Evolutionary conservation across 805 yeast genomes (phyloP).

Genomic region (Candida sonorensis): DNA sequence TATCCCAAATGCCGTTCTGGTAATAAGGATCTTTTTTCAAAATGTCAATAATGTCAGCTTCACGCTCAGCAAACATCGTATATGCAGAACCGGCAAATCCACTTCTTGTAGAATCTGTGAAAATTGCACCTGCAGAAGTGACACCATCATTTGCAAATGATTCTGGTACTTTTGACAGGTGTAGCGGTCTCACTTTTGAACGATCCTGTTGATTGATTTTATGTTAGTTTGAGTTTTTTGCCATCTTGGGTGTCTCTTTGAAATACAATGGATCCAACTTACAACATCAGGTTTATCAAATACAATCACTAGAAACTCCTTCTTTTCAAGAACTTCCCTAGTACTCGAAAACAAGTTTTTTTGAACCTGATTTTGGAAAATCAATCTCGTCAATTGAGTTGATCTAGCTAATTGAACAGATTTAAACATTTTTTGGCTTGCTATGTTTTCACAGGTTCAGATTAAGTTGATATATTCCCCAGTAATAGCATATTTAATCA

Average conservation of each 20-base stretch:
- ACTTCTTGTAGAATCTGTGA: slow-evolving; percentile 38
- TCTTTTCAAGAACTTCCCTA: slow-evolving; percentile 19
- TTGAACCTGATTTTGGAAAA: too few relatives aligned
- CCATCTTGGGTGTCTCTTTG: too few relatives aligned
- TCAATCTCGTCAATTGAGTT: too few relatives aligned
- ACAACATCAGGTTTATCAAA: slow-evolving; percentile 58
- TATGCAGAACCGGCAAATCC: slow-evolving; percentile 64
- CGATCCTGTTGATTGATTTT: slow-evolving; percentile 48
- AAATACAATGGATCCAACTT: slow-evolving; percentile 5
- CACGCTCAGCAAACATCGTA: slow-evolving; percentile 56
- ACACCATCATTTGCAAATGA: slow-evolving; percentile 33
- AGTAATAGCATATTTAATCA: too few relatives aligned
- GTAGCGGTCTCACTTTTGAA: slow-evolving; percentile 43
- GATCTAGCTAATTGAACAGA: too few relatives aligned
- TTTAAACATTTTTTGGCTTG: too few relatives aligned
- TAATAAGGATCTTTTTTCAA: slow-evolving; percentile 59
- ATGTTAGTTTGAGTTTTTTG: too few relatives aligned
- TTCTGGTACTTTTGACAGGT: slow-evolving; percentile 41
- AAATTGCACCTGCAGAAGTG: slow-evolving; percentile 47
- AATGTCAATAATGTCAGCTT: slow-evolving; percentile 58
- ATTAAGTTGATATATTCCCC: too few relatives aligned
- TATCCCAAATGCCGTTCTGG: slow-evolving; percentile 69
- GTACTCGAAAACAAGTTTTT: slow-evolving; percentile 1
- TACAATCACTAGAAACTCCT: slow-evolving; percentile 62
- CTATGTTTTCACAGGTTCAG: too few relatives aligned